Conservation (phyloP, 2,329 filamentous ascomycete genomes). For the Aspergillus fumigatus region DNA sequence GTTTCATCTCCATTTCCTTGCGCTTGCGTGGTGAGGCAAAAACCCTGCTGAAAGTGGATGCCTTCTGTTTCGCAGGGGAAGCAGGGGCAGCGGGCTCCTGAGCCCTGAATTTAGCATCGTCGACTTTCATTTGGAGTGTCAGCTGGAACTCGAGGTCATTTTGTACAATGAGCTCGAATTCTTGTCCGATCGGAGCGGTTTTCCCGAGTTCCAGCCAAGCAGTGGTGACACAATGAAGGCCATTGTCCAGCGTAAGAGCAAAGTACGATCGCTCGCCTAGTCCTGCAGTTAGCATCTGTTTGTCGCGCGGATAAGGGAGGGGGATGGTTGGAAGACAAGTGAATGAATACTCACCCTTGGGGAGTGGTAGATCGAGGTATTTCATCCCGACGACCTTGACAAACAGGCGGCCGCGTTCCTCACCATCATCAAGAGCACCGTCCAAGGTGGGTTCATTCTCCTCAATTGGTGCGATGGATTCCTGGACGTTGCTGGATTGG, state of each 20-base stretch:
- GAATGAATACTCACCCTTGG: slow-evolving; percentile 65
- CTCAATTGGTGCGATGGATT: slow-evolving; percentile 57
- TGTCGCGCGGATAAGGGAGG: neutral
- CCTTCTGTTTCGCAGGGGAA: slow-evolving; percentile 68
- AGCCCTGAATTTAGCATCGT: slow-evolving; percentile 64
- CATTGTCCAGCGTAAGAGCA: slow-evolving; percentile 95
- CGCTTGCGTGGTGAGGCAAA: slow-evolving; percentile 95
- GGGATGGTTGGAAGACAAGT: neutral
- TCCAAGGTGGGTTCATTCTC: slow-evolving; percentile 64
- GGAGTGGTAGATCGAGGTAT: slow-evolving; percentile 85
- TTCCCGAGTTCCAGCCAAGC: slow-evolving; percentile 89
- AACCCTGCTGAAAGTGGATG: slow-evolving; percentile 84
- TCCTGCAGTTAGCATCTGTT: slow-evolving; percentile 20
- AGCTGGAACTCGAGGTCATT: slow-evolving; percentile 99
- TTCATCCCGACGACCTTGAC: slow-evolving; percentile 99
- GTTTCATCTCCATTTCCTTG: slow-evolving; percentile 83
- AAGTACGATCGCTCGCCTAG: slow-evolving; percentile 88
- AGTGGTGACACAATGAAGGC: slow-evolving; percentile 94
- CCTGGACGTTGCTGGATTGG: slow-evolving; percentile 72
- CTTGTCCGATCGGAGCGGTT: slow-evolving; percentile 91
- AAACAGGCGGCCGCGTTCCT: slow-evolving; percentile 85
- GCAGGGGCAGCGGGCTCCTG: slow-evolving; percentile 34
- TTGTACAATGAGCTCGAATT: slow-evolving; percentile 95
- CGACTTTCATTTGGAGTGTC: slow-evolving; percentile 90
- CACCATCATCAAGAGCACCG: slow-evolving; percentile 66